Evolutionary conservation across 2,329 filamentous ascomycete genomes (phyloP).

Genomic region (Diaporthe sp.): DNA sequence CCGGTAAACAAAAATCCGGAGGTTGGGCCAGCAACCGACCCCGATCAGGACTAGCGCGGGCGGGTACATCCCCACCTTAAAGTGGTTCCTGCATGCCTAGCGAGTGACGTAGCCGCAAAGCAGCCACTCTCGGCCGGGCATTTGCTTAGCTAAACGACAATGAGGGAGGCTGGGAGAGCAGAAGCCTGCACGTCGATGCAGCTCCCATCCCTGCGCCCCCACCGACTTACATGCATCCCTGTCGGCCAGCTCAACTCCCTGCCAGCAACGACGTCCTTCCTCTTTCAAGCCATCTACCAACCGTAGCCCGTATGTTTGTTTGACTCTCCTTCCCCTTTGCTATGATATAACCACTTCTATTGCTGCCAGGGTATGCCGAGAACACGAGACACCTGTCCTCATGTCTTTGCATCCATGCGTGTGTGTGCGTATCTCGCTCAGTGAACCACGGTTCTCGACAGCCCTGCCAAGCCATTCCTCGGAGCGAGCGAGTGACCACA

Average conservation of each 20-base stretch:
- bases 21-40: slow-evolving; percentile 39
- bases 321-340: background rate
- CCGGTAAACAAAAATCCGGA: slow-evolving; percentile 38
- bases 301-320: too few relatives aligned
- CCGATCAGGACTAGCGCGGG: slow-evolving; percentile 20
- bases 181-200: slow-evolving; percentile 3
- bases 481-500: background rate
- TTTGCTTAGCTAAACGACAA: slow-evolving; percentile 22
- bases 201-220: slow-evolving; percentile 16
- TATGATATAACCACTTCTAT: slow-evolving; percentile 5
- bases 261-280: background rate
- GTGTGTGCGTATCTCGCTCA: background rate
- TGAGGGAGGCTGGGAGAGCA: slow-evolving; percentile 24
- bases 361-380: background rate
- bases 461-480: slow-evolving; percentile 1
- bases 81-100: slow-evolving; percentile 40
- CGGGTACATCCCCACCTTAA: slow-evolving; percentile 24
- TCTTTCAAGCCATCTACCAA: background rate
- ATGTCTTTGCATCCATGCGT: background rate
- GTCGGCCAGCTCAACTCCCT: slow-evolving; percentile 3
- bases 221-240: slow-evolving; percentile 27
- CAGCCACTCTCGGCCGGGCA: slow-evolving; percentile 29
- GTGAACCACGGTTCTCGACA: background rate
- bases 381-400: background rate
- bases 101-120: slow-evolving; percentile 38